Evolutionary conservation across 257 asterid species (phyloP).

Genomic region (Nicotiana obtusifolia): DNA sequence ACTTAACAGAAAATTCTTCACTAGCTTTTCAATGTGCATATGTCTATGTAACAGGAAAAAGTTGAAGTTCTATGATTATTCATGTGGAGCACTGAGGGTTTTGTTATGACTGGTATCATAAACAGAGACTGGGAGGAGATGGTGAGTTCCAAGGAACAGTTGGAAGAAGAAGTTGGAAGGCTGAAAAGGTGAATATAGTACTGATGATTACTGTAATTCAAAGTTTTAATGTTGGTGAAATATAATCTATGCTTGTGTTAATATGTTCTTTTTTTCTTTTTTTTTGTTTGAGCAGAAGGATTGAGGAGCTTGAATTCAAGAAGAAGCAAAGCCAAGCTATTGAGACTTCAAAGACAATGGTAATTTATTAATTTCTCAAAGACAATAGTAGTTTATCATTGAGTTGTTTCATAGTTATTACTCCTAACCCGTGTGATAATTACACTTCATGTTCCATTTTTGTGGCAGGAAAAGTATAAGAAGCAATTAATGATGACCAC

Average conservation of each 20-base stretch:
- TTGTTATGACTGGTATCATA: neutral
- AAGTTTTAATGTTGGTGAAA: neutral
- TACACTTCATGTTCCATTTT: constrained; percentile 13
- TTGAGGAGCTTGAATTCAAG: constrained; percentile 35
- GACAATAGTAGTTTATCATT: constrained; percentile 21
- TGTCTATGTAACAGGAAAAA: neutral
- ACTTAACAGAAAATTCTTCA: neutral
- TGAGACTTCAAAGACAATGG: constrained; percentile 13
- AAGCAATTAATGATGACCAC: constrained; percentile 47
- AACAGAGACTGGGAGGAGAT: constrained; percentile 42
- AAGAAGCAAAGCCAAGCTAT: constrained; percentile 32
- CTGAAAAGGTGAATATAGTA: constrained; percentile 40
- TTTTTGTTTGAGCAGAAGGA: constrained; percentile 39
- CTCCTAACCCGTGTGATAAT: neutral
- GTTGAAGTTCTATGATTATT: neutral
- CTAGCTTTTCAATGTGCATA: neutral
- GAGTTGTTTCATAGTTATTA: constrained; percentile 16
- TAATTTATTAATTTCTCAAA: neutral
- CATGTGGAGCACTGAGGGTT: neutral
- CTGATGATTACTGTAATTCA: neutral
- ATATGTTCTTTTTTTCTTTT: neutral
- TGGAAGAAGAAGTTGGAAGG: constrained; percentile 62
- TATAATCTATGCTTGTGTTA: neutral
- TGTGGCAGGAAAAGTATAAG: constrained; percentile 59
- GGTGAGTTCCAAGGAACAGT: constrained; percentile 42